Base-by-base conservation (phyloP, 805 yeast species). In the Zygosaccharomyces lentus region DNA sequence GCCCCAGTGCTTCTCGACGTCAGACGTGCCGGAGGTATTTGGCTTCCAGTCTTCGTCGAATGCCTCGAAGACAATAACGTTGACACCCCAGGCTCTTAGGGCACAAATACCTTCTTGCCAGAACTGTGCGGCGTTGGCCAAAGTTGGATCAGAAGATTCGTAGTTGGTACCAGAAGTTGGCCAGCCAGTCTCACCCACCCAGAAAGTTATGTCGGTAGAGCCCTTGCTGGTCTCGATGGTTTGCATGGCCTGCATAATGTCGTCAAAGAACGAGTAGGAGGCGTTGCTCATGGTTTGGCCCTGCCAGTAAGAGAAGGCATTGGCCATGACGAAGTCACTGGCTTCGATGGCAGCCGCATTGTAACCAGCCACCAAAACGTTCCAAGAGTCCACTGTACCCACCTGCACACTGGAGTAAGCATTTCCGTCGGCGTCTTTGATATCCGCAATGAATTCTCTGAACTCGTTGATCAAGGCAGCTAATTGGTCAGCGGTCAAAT, bases 121-220 rank as follows among this genome's bases (percentile, higher is more conserved):
- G 80, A 77, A 91, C 56, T 69, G 67, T 59, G 75, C 72, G 49
- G 98, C 98, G 61, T 88, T 88, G 32, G 63, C 73, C 47, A 79
- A 76, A 59, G 82, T 66, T 60, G 97, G 96, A 24, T 68, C 65
- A 43, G 96, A 72, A 54, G 61, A 48, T 64, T 80, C 88, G 59
- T 70, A 89, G 63, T 72, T 69, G 50, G 87, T 79, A 68, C 97
- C 97, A 5, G 76, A 81, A 27, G 96, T 78, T 66, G 96, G 95
- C 96, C 96, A 89, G 58, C 97, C 96, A 54, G 97, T 89, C 75
- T 90, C 96, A 69, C 97, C 96, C 61, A 89, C 93, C 89, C 91
- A 90, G 76, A 90, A 88, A 47, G 81, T 76, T 59, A 91, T 77
- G 69, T 88, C 90, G 48, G 91, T 82, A 50, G 84, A 71, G 52